Evolutionary conservation across 345 rosid genomes (phyloP), one percentile per base, ranked within the genome.

Genomic region (Pistacia atlantica): DNA sequence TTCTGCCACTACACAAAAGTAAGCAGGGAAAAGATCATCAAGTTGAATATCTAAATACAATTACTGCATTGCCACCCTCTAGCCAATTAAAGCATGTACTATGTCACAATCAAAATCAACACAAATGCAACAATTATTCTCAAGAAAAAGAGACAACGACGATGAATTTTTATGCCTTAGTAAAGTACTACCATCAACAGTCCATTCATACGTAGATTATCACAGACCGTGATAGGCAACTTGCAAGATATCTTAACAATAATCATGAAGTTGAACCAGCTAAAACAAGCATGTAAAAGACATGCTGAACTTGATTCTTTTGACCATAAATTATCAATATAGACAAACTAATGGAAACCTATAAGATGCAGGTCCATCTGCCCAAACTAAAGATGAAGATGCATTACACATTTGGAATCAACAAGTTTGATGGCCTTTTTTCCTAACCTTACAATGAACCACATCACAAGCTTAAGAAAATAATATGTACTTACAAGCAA

Each of bases 401-500:
- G 46, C 54, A 35, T 18, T 1, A 33, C 25, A 54, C 42, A 25
- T 69, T 78, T 61, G 68, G 56, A 35, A 64, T 57, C 67, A 69
- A 10, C 25, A 61, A 28, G 45, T 62, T 28, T 55, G 42, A 45
- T 57, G 66, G 22, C 42, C 6, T 42, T 65, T 65, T 69, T 64
- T 56, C 54, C 66, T 10, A 33, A 17, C 38, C 20, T 56, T 45
- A 67, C 22, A 31, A 52, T 28, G 59, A 67, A 69, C 28, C 61
- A 49, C 66, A 57, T 76, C 65, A 42, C 58, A 75, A 25, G 57
- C 46, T 11, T 20, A 20, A 67, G 61, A n/a, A 70, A 77, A 25
- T 22, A 14, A 67, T 16, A 68, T 46, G 66, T 67, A 81, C 98
- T 90, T 84, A 93, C 97, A 90, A 60, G 97, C 98, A 84, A 96